A percentile compares a stretch with the other conserved stretches of the same genome.
phyloP scores from a whole-genome alignment of 2,329 filamentous ascomycete genomes.

The Penicillium sp. region DNA sequence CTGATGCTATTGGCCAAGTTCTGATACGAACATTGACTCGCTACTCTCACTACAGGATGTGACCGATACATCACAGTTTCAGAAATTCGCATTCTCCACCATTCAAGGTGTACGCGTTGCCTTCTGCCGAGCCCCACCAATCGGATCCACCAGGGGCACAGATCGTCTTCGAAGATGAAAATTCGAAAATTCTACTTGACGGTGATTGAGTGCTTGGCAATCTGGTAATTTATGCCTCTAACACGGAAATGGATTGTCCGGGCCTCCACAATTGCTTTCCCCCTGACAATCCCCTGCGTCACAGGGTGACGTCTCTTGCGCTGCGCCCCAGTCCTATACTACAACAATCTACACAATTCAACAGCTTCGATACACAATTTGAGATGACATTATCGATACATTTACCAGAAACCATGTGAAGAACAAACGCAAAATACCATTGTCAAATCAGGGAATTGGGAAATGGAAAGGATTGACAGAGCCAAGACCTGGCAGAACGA shows the following conservation, averaged over 20 bases:
- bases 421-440: not conserved
- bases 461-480: conserved; percentile 5
- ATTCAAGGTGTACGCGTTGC: conserved; percentile 19
- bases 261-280: conserved; percentile 5
- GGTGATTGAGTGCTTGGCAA: conserved; percentile 8
- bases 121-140: conserved; percentile 17
- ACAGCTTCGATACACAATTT: not conserved
- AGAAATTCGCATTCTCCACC: conserved; percentile 12
- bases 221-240: not conserved
- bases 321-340: conserved; percentile 5
- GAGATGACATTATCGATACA: not conserved
- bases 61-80: conserved; percentile 6
- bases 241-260: not conserved
- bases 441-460: not conserved
- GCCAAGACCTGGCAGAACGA: not conserved
- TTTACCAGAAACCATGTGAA: not conserved
- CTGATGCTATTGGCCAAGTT: not conserved
- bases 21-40: not conserved
- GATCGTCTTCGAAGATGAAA: conserved; percentile 15
- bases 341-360: too few relatives aligned
- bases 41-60: not conserved
- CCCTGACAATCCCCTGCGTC: conserved; percentile 30
- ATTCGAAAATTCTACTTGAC: conserved; percentile 9
- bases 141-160: conserved; percentile 15
- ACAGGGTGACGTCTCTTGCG: conserved; percentile 22